Evolutionary conservation across 345 rosid genomes (phyloP), one percentile per base, ranked within the genome.

Genomic region (Melaleuca alternifolia): DNA sequence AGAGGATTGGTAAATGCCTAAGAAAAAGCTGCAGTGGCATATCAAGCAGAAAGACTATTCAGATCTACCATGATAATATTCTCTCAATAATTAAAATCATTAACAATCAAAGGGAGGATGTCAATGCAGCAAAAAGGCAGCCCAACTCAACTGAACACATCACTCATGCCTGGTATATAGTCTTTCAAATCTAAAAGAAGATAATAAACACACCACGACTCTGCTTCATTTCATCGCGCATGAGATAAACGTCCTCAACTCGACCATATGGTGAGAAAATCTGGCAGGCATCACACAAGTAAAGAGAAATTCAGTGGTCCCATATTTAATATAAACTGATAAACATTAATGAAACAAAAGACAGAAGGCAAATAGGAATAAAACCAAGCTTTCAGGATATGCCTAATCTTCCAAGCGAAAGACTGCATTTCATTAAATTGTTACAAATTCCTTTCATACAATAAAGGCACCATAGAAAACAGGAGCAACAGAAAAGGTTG

Each of bases 231-330:
- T 95, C 99, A 91, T 97, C 99, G 71, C 99, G 99, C 99, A 97
- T 97, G 88, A 97, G 97, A 91, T 97, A 97, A 79, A 97, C 99
- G 92, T 97, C 99, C 92, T 97, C 99, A 88, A 97, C 96, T 30
- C 90, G 94, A 54, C 99, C 99, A 92, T 93, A 96, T 79, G 92
- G 94, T 82, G 93, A 86, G 90, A 97, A 97, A 18, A 97, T 90
- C 99, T 97, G 94, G 41, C 85, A 86, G 85, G 82, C 59, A 87
- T 87, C 37, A 85, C 65, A 20, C 79, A 82, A 87, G 28, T 53
- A 84, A 84, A 76, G 79, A 54, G 85, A 14, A 59, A 21, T 44
- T 51, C 30, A 50, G 50, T 9, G 50, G 56, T 50, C 30, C 21
- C 61, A 76, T 50, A 81, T 50, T 26, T 11, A 54, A 57, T 57